Evolutionary conservation across 306 rosid species (phyloP).

Genomic region (Purshia tridentata): DNA sequence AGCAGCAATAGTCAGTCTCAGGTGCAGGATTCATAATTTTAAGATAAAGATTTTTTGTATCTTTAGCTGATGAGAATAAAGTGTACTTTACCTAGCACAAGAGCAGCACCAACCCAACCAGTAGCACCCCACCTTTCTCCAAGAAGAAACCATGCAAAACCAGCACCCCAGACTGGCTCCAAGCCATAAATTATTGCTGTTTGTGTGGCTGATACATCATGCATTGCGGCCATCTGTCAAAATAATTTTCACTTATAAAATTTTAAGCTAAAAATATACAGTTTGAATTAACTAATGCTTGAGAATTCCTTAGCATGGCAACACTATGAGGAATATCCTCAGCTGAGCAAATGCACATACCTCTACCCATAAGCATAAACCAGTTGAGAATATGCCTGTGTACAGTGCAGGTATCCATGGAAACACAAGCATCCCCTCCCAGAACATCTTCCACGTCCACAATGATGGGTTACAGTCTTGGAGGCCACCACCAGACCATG

Average conservation of each 20-base stretch:
- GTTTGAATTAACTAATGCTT: neutral
- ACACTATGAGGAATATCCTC: neutral
- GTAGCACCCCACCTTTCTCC: constrained; percentile 76
- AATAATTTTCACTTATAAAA: neutral
- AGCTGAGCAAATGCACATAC: constrained; percentile 27
- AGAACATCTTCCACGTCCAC: constrained; percentile 50
- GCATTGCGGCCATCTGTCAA: constrained; percentile 70
- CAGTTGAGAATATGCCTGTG: constrained; percentile 73
- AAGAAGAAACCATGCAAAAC: constrained; percentile 74
- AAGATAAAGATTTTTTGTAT: neutral
- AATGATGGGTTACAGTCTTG: constrained; percentile 38
- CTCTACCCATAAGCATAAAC: constrained; percentile 79
- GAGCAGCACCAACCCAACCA: constrained; percentile 83
- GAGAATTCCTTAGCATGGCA: neutral
- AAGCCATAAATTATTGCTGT: constrained; percentile 71
- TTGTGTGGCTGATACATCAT: constrained; percentile 74
- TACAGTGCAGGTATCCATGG: constrained; percentile 84
- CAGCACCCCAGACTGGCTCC: constrained; percentile 87
- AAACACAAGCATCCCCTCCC: constrained; percentile 55
- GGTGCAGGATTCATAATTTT: neutral
- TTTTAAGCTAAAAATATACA: neutral
- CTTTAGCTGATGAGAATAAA: neutral
- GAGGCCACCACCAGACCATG: constrained; percentile 38
- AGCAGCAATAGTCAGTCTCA: neutral
- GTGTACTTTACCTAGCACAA: constrained; percentile 51